Percentiles rank a stretch among this genome's conserved stretches.
These are phyloP conservation scores for Saccharomyces hybrid DNA, from an alignment of 1,139 yeast species.

Conservation along the genomic window DNA sequence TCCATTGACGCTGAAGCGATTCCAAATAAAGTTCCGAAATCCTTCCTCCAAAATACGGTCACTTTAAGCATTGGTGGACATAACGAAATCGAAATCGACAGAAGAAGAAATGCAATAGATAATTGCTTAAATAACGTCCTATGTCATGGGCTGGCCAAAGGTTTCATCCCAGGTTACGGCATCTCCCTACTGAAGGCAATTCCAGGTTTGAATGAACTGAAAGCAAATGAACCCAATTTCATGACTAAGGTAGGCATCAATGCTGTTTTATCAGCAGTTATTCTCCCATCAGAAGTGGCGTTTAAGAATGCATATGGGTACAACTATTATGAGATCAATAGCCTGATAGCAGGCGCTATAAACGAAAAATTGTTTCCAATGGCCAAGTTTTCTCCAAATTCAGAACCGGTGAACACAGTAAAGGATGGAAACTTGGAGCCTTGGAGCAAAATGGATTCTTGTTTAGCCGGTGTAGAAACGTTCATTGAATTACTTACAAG, in stretches of 20 bases:
- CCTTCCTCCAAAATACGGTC: conserved; percentile 20
- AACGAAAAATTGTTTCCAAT: conserved; percentile 1
- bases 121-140: conserved; percentile 22
- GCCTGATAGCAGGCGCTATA: conserved; percentile 15
- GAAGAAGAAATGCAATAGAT: conserved; percentile 23
- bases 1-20: conserved; percentile 7
- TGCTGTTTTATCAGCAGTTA: conserved; percentile 12
- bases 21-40: conserved; percentile 8
- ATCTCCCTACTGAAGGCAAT: conserved; percentile 21
- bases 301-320: conserved; percentile 14
- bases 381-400: neutral
- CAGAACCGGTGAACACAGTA: conserved; percentile 5
- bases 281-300: conserved; percentile 14
- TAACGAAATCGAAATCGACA: conserved; percentile 26
- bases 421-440: conserved; percentile 22
- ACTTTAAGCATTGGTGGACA: conserved; percentile 28
- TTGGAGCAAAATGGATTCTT: conserved; percentile 20
- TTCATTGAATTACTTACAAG: conserved; percentile 19
- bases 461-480: conserved; percentile 12
- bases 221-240: conserved; percentile 1
- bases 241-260: conserved; percentile 11
- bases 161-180: conserved; percentile 26
- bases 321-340: conserved; percentile 11
- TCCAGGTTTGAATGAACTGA: conserved; percentile 7
- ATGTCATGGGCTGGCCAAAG: conserved; percentile 24